Conservation (phyloP, 495 filamentous ascomycete species). For the Penicillium nucicola region DNA sequence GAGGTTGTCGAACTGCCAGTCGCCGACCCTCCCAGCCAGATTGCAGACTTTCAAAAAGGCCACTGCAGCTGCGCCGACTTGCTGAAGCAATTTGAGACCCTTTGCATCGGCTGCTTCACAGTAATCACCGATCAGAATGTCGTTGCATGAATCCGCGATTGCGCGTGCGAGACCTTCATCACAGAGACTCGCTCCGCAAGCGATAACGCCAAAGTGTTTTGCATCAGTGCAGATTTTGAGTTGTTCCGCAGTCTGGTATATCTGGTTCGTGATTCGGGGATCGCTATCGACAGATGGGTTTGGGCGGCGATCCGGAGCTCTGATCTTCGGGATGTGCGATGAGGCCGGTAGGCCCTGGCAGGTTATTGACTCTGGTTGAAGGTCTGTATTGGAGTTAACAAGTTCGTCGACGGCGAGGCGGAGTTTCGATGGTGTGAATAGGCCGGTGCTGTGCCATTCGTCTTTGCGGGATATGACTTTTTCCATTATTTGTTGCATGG, state of each 20-base stretch:
- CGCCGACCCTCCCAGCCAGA: constrained; percentile 3
- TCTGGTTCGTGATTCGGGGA: constrained; percentile 1
- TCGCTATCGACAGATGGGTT: constrained; percentile 5
- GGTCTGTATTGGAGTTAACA: constrained; percentile 6
- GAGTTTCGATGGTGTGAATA: constrained; percentile 7
- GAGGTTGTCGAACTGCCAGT: constrained; percentile 15
- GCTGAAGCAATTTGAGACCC: constrained; percentile 8
- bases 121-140: constrained; percentile 24
- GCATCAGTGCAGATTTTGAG: constrained; percentile 21
- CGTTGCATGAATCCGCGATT: constrained; percentile 18
- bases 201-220: constrained; percentile 15
- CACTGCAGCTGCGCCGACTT: constrained; percentile 14
- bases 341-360: constrained; percentile 3
- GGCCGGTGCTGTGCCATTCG: constrained; percentile 8
- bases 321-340: constrained; percentile 6
- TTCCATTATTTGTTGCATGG: not conserved
- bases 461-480: not conserved
- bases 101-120: constrained; percentile 16
- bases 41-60: constrained; percentile 18
- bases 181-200: constrained; percentile 2
- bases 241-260: constrained; percentile 13
- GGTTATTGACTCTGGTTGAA: constrained; percentile 5
- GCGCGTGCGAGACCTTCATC: constrained; percentile 15
- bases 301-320: constrained; percentile 19
- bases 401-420: constrained; percentile 11